A percentile compares a stretch with the other conserved stretches of the same genome.
Conservation (phyloP, 1,284 basidiomycete species). For the Apiotrichum montevideense region DNA sequence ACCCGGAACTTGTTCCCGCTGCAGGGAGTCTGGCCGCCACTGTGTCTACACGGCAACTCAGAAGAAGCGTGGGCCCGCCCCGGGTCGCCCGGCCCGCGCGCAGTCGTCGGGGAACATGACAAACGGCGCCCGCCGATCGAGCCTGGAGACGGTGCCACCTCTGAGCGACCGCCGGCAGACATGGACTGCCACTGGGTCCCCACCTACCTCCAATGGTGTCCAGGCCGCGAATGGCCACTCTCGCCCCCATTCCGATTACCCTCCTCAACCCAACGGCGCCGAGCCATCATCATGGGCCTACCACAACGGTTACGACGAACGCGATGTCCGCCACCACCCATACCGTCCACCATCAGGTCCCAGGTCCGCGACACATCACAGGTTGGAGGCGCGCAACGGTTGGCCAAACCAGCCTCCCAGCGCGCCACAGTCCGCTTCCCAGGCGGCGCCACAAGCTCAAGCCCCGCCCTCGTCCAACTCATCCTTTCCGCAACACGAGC, state of each 20-base stretch:
- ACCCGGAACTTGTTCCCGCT: conserved; percentile 32
- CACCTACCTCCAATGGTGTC: neutral
- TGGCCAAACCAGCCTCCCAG: neutral
- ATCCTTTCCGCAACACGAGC: neutral
- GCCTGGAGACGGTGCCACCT: neutral
- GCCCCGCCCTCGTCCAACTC: neutral
- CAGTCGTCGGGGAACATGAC: neutral
- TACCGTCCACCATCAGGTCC: neutral
- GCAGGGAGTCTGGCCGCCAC: conserved; percentile 32
- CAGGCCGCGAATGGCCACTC: neutral
- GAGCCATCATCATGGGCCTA: neutral
- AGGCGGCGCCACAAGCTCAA: neutral
- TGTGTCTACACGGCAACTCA: conserved; percentile 41
- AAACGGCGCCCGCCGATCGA: neutral
- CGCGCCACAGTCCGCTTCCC: too few relatives aligned
- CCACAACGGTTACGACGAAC: neutral
- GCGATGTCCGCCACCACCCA: neutral
- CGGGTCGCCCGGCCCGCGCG: conserved; percentile 16
- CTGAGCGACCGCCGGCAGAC: neutral
- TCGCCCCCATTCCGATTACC: neutral
- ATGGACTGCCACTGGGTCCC: neutral
- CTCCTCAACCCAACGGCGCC: neutral
- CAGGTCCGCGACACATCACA: neutral
- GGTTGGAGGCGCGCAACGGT: neutral
- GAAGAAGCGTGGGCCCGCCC: conserved; percentile 43